Evolutionary conservation across 2,329 filamentous ascomycete species (phyloP), one percentile per base, ranked within the genome.

Genomic region (Fusarium sp.): DNA sequence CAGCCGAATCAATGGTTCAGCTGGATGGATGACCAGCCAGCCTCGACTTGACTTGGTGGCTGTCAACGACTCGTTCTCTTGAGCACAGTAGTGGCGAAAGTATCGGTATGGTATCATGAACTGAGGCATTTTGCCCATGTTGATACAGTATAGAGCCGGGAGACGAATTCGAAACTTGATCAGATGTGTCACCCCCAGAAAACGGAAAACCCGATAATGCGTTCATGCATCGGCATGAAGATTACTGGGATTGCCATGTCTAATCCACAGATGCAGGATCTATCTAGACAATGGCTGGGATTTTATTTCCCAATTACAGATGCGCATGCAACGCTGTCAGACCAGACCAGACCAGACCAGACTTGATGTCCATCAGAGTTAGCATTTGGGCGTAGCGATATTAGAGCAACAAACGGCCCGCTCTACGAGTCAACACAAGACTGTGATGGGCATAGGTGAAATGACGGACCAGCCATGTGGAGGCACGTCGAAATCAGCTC

Each of bases 401-500:
- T 32, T 52, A 65, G 29, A 52, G 53, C 30, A 52, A 63, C 64
- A 68, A 58, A 62, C 68, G 72, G 67, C 62, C 71, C 69, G 73
- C 71, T 67, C 66, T 59, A 57, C 69, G 74, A 73, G 70, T 75
- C 74, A 75, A 75, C 63, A 55, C 50, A 63, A 63, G 25, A 66
- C 38, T 30, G 15, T 62, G 60, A 71, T 68, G 55, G 56, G 58
- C 57, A 56, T 50, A 67, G 65, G 60, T 54, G 67, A 55, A 45
- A 71, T 71, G 67, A 70, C 59, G 66, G 65, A 65, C 59, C 30
- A 58, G 46, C 57, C 43, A 42, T 66, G 59, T 72, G 65, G 60
- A 66, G 56, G 60, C 56, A 58, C 45, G 49, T 68, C 59, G 67
- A 75, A 75, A 73, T 75, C 73, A 75, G 70, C 67, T 70, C 61